Percentiles rank a stretch among this genome's conserved stretches.
These are phyloP conservation scores for Actinomortierella wolfii DNA, from an alignment of 371 early-diverging fungal genomes.

Conservation along the genomic window DNA sequence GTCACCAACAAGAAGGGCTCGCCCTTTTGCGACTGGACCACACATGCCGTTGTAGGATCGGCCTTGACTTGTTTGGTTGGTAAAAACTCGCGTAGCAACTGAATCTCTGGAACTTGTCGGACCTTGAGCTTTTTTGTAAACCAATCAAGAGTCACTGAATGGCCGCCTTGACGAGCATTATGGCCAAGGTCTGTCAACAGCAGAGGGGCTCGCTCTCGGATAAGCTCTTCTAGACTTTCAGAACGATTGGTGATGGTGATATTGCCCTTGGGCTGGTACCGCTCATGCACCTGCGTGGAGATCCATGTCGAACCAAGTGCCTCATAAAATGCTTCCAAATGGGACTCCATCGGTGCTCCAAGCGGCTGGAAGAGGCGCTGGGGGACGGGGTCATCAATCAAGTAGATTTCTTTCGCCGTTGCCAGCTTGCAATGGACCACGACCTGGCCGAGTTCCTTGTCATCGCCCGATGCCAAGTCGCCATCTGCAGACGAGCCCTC, in stretches of 20 bases:
- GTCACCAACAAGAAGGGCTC: slow-evolving; percentile 63
- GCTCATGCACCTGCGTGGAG: slow-evolving; percentile 63
- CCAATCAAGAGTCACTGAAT: slow-evolving; percentile 53
- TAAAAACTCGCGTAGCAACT: slow-evolving; percentile 68
- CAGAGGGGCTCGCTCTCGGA: slow-evolving; percentile 80
- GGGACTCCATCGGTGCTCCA: slow-evolving; percentile 66
- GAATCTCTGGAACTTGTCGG: slow-evolving; percentile 58
- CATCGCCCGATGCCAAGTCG: slow-evolving; percentile 22
- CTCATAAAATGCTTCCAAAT: slow-evolving; percentile 71
- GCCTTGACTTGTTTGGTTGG: slow-evolving; percentile 56
- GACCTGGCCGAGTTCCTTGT: slow-evolving; percentile 38
- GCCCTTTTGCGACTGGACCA: slow-evolving; percentile 50
- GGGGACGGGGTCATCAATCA: slow-evolving; percentile 81
- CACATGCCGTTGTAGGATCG: slow-evolving; percentile 73
- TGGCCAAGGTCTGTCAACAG: slow-evolving; percentile 69
- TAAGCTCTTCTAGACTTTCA: slow-evolving; percentile 63
- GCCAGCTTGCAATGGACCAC: slow-evolving; percentile 70
- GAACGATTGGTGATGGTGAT: slow-evolving; percentile 57
- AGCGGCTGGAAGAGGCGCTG: slow-evolving; percentile 80
- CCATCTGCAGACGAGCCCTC: slow-evolving; percentile 11
- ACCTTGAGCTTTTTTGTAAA: slow-evolving; percentile 57
- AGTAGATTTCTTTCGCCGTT: slow-evolving; percentile 71
- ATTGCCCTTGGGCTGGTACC: slow-evolving; percentile 53
- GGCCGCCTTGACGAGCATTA: slow-evolving; percentile 50
- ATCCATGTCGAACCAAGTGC: slow-evolving; percentile 74